Evolutionary conservation across 2,329 filamentous ascomycete species (phyloP), one percentile per base, ranked within the genome.

Genomic region (Ploettnerulaceae sp.): DNA sequence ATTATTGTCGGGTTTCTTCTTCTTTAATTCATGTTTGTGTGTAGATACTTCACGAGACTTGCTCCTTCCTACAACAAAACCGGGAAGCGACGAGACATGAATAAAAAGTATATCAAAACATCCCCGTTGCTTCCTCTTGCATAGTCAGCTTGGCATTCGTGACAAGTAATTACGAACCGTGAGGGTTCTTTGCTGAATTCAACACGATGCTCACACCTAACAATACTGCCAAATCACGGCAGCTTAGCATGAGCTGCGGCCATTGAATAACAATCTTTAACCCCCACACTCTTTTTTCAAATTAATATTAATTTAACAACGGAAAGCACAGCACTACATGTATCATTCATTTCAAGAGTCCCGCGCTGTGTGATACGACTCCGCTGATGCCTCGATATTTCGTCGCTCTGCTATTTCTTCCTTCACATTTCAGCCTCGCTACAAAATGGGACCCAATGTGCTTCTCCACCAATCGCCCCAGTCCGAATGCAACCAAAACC

Each of bases 21-120:
- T 15, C 20, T 43, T 24, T 8, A 22, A 33, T 37, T 42, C 7
- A 22, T 49, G 46, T 32, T 47, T 38, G 37, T 50, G n/a, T n/a
- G 44, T 47, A 41, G 24, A 21, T 45, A 45, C 12, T 15, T 28
- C 24, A 43, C 42, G 9, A 37, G 21, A 18, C 18, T 41, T 2
- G 46, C 21, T 7, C 47, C 31, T 51, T 49, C 49, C 39, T 39
- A 14, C 17, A 6, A 15, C 15, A 14, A 18, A 4, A 31, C 6
- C 5, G 15, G 39, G 11, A 22, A 15, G 34, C 33, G 28, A 29
- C n/a, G 36, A 39, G 9, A 29, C 4, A 25, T 25, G 20, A 33
- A 33, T 33, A 33, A 42, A 42, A 33, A n/a, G 18, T 22, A 17
- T 26, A 11, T 42, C 26, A 24, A 17, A 33, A 14, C 14, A 33